Conservation (phyloP, 495 filamentous ascomycete species). For the Astrothelium subdiscretum region DNA sequence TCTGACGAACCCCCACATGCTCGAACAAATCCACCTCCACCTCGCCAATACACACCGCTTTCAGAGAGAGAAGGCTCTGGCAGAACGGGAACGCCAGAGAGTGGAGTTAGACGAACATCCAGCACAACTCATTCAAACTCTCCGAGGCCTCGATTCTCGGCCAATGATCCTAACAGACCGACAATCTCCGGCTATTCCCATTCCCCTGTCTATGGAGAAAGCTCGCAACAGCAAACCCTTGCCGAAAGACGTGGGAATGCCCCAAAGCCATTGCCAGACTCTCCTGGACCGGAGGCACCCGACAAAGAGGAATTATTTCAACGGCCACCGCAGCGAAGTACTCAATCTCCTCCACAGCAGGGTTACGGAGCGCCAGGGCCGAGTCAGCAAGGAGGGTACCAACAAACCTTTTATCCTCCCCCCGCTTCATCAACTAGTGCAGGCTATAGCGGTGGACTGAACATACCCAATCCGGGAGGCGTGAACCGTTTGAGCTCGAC, state of each 20-base stretch:
- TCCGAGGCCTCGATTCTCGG: constrained; percentile 22
- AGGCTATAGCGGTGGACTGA: constrained; percentile 11
- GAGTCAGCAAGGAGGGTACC: constrained; percentile 43
- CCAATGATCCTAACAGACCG: constrained; percentile 28
- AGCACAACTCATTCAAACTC: constrained; percentile 13
- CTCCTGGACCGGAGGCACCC: constrained; percentile 56
- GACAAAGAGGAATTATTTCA: constrained; percentile 62
- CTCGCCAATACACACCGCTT: constrained; percentile 31
- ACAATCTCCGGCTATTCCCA: constrained; percentile 13
- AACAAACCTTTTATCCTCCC: constrained; percentile 55
- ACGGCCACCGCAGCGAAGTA: constrained; percentile 30
- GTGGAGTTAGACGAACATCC: constrained; percentile 10
- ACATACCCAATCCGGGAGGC: constrained; percentile 35
- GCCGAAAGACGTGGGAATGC: constrained; percentile 62
- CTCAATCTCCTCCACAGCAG: not conserved
- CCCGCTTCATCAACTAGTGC: constrained; percentile 14
- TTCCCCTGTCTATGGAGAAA: constrained; percentile 12
- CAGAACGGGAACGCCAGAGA: constrained; percentile 20
- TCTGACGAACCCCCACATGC: constrained; percentile 28
- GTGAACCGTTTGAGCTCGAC: constrained; percentile 77
- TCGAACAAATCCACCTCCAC: not conserved
- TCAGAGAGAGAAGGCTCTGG: constrained; percentile 34
- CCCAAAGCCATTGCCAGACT: constrained; percentile 69
- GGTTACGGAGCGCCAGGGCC: not conserved
- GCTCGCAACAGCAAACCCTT: constrained; percentile 36